Evolutionary conservation across 257 asterid genomes (phyloP).

Genomic region (Salvia miltiorrhiza): DNA sequence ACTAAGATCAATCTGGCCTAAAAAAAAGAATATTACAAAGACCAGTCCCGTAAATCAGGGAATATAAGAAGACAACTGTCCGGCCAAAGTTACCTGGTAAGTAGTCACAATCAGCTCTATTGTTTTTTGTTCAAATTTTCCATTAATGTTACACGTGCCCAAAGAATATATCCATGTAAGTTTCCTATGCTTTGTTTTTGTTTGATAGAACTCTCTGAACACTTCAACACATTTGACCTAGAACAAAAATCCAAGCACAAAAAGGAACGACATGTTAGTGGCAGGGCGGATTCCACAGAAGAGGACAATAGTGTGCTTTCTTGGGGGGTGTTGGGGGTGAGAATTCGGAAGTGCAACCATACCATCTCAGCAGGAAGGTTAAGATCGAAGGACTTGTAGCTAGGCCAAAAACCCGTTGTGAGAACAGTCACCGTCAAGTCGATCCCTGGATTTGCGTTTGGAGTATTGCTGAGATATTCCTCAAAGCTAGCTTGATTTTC

Average conservation of each 20-base stretch:
- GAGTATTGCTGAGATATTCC: constrained; percentile 71
- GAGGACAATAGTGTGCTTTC: background rate
- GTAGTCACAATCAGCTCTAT: constrained; percentile 90
- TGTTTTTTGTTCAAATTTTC: constrained; percentile 82
- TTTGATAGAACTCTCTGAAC: constrained; percentile 90
- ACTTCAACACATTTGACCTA: constrained; percentile 96
- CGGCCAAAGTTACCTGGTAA: constrained; percentile 64
- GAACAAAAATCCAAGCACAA: constrained; percentile 3
- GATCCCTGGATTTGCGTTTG: constrained; percentile 80
- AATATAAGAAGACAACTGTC: constrained; percentile 2
- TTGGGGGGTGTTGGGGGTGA: background rate
- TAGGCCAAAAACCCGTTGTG: constrained; percentile 99
- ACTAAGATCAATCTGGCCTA: too few species aligned
- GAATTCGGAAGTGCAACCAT: constrained; percentile 10
- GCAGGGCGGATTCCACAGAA: background rate
- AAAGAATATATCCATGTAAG: constrained; percentile 92
- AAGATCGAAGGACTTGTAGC: constrained; percentile 95
- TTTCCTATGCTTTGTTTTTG: constrained; percentile 97
- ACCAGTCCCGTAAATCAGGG: background rate
- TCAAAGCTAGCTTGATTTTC: constrained; percentile 87
- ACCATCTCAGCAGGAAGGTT: constrained; percentile 97
- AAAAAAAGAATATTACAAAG: constrained; percentile 3
- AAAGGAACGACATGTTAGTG: constrained; percentile 1
- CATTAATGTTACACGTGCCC: constrained; percentile 95
- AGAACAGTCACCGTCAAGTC: constrained; percentile 96